Evolutionary conservation across 257 asterid species (phyloP), one percentile per base, ranked within the genome.

Genomic region (Solanum dulcamara): DNA sequence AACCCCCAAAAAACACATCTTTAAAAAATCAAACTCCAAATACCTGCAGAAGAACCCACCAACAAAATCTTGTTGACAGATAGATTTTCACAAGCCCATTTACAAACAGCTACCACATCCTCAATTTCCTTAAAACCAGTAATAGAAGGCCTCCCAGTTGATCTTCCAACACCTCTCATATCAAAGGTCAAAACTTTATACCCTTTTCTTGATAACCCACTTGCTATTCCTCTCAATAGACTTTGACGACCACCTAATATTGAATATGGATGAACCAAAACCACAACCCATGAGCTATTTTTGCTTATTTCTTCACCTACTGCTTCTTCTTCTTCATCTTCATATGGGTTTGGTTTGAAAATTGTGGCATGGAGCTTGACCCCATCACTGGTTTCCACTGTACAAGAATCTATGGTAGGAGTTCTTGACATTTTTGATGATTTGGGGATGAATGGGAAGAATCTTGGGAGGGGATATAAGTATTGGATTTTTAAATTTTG

Each of bases 11-110:
- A 55, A 55, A 8, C 2, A 55, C 64, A 55, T 55, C 62, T 8
- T 24, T 8, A 55, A 8, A 55, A 13, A 22, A 20, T 55, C 7
- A 55, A 55, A 55, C 3, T 22, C 28, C 10, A 55, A 67, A 46
- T 85, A 92, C 94, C 95, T 85, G 93, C 95, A 38, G 95, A 92
- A 77, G 95, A 92, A 57, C 93, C 95, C 70, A 89, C 91, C 30
- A 91, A 83, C 37, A 91, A 80, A 81, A 91, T 85, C 87, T 88
- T 66, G 44, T 57, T 42, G 2, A 84, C 84, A 42, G 84, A 33
- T 7, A 90, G 87, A 84, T 89, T 89, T 62, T 13, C 72, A 68
- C 79, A 85, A 22, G 85, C 90, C 95, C 95, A 92, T 57, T 37
- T 81, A 89, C 95, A 90, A 26, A 92, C 93, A 62, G 92, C 90